Evolutionary conservation across 2,329 filamentous ascomycete genomes (phyloP).

Genomic region (Trichoderma simmonsii): DNA sequence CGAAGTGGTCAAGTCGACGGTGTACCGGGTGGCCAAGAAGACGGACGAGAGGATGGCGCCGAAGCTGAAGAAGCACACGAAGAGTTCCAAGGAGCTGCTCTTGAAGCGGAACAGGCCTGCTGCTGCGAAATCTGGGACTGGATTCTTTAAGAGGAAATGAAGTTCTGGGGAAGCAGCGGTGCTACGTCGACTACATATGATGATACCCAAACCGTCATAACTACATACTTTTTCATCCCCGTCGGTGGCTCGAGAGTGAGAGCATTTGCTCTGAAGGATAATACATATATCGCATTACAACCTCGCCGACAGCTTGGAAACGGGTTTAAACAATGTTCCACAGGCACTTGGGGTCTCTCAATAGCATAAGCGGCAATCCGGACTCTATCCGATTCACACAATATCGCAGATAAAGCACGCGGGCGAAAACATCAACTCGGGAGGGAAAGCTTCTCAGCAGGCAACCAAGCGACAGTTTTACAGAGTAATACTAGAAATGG

Average conservation of each 20-base stretch:
- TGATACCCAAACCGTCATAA: not conserved
- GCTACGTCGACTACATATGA: not conserved
- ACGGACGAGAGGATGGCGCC: constrained; percentile 49
- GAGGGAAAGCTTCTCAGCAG: not conserved
- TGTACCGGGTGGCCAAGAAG: constrained; percentile 49
- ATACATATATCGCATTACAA: not conserved
- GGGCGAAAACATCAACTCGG: not conserved
- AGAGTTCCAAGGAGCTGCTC: constrained; percentile 43
- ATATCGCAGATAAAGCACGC: not conserved
- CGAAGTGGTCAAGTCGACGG: constrained; percentile 49
- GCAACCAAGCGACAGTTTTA: not conserved
- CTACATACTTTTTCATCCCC: not conserved
- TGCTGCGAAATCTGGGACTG: constrained; percentile 33
- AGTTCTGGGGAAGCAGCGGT: not conserved
- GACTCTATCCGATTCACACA: not conserved
- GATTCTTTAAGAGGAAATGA: constrained; percentile 41
- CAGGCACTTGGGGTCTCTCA: not conserved
- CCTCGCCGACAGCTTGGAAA: not conserved
- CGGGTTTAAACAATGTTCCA: not conserved
- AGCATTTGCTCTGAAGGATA: not conserved
- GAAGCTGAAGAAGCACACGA: constrained; percentile 42
- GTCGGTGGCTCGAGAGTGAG: not conserved
- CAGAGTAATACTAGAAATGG: not conserved
- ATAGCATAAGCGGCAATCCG: not conserved
- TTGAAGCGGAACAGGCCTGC: constrained; percentile 43